A percentile compares a stretch with the other conserved stretches of the same genome.
These are phyloP conservation scores for Protomyces inundatus DNA, from an alignment of 1,139 yeast species.

Conservation along the genomic window DNA sequence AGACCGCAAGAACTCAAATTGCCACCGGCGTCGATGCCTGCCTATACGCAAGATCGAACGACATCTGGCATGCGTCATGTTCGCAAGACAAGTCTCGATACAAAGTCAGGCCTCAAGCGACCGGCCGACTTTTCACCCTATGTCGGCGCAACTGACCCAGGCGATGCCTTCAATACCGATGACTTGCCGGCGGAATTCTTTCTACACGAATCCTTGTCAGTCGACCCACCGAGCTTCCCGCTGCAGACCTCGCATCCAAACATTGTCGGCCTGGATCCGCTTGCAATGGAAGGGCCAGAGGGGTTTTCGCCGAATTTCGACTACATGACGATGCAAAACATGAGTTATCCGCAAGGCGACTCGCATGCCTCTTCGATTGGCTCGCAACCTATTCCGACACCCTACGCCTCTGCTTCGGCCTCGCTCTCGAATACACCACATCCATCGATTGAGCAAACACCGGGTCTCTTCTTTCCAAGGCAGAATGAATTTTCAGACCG, in stretches of 20 bases:
- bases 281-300: constrained; percentile 24
- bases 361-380: constrained; percentile 16
- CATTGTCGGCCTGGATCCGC: constrained; percentile 16
- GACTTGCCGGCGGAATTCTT: constrained; percentile 30
- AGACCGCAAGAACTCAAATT: background rate
- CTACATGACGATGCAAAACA: constrained; percentile 4
- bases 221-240: constrained; percentile 21
- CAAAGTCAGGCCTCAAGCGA: constrained; percentile 31
- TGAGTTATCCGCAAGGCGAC: constrained; percentile 1
- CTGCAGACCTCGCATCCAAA: constrained; percentile 26
- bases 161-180: background rate
- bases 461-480: constrained; percentile 2
- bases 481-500: constrained; percentile 4
- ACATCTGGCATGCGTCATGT: background rate
- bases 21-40: constrained; percentile 23
- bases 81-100: constrained; percentile 15
- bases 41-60: background rate
- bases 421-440: constrained; percentile 7
- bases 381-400: constrained; percentile 10
- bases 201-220: constrained; percentile 26
- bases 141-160: constrained; percentile 19
- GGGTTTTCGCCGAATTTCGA: constrained; percentile 10
- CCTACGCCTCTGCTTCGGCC: background rate
- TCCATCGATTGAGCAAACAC: background rate
- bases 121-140: constrained; percentile 34